Evolutionary conservation across 2,329 filamentous ascomycete species (phyloP), one percentile per base, ranked within the genome.

Genomic region (Phaeoacremonium minimum): DNA sequence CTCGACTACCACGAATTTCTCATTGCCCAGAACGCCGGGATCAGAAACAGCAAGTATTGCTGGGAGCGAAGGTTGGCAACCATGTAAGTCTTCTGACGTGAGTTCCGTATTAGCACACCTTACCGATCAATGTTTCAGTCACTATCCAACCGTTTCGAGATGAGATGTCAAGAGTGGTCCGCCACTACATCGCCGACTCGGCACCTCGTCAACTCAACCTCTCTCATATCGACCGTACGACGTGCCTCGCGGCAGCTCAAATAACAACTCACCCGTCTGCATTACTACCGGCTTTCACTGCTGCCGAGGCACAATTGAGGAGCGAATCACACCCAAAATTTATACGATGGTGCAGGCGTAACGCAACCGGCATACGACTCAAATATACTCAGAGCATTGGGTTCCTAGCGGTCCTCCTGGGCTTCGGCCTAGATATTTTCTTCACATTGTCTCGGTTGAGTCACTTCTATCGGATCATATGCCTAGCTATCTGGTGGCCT

Each of bases 261-360:
- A 55, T 61, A 20, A 69, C 67, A 1, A 69, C 66, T 3, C 66
- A 70, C 45, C 66, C 67, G 1, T 66, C 65, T 1, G 62, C 64
- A 2, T 56, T 69, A 5, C 51, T 65, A 0, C 56, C 60, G 0
- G 62, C 61, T 7, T 61, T 63, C 30, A 45, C 60, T 11, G 50
- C 57, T 6, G 53, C 59, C 37, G 65, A 69, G 37, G 46, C 55
- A 11, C 44, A 49, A 4, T 52, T 70, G 12, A 53, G 61, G 33
- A 52, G 53, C 17, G 53, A 56, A 30, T 54, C 56, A 5, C 64
- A 67, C 40, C 61, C 64, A 3, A 54, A 55, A 26, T 69, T 70
- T 48, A 43, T 64, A 22, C 49, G 44, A 22, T 63, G 60, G 57
- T 55, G 54, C 33, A 49, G 58, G 15, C 50, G 52, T 43, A 69